phyloP scores from a whole-genome alignment of 2,329 filamentous ascomycete species.

The Helicocarpus griseus region DNA sequence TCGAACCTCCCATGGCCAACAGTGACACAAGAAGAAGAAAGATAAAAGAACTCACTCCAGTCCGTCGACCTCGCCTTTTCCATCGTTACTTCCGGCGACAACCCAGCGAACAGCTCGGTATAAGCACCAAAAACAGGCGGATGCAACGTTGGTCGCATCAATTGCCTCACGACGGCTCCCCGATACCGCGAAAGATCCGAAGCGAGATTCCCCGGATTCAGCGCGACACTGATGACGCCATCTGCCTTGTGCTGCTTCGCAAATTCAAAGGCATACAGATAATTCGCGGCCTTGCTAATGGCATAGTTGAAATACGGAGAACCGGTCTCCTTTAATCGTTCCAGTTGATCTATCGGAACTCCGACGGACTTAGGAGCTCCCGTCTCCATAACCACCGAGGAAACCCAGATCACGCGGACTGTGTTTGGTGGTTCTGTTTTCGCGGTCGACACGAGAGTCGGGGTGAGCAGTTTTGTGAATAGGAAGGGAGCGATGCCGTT shows the following conservation, averaged over 20 bases:
- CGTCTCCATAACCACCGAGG: constrained; percentile 9
- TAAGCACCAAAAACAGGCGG: constrained; percentile 35
- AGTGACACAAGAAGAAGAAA: not conserved
- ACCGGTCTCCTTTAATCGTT: constrained; percentile 14
- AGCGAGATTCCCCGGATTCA: constrained; percentile 28
- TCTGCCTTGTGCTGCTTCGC: constrained; percentile 16
- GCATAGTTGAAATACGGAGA: constrained; percentile 20
- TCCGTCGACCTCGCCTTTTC: constrained; percentile 22
- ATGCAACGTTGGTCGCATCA: constrained; percentile 20
- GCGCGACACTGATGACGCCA: constrained; percentile 11
- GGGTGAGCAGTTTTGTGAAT: constrained; percentile 30
- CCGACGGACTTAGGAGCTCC: constrained; percentile 8
- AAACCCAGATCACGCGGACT: constrained; percentile 30
- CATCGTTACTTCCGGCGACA: constrained; percentile 35
- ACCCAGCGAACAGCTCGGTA: constrained; percentile 39
- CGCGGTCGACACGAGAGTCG: constrained; percentile 25
- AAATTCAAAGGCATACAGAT: constrained; percentile 24
- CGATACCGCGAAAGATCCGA: constrained; percentile 20
- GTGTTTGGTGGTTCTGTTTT: constrained; percentile 5
- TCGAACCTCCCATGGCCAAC: too few relatives aligned
- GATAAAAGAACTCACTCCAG: constrained; percentile 7
- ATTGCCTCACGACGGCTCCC: constrained; percentile 11
- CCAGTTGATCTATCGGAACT: constrained; percentile 21
- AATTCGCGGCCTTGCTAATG: constrained; percentile 29
- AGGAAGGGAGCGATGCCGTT: constrained; percentile 34